These are phyloP conservation scores for Funneliformis mosseae DNA, from an alignment of 192 early-diverging fungal genomes.

Conservation along the genomic window DNA sequence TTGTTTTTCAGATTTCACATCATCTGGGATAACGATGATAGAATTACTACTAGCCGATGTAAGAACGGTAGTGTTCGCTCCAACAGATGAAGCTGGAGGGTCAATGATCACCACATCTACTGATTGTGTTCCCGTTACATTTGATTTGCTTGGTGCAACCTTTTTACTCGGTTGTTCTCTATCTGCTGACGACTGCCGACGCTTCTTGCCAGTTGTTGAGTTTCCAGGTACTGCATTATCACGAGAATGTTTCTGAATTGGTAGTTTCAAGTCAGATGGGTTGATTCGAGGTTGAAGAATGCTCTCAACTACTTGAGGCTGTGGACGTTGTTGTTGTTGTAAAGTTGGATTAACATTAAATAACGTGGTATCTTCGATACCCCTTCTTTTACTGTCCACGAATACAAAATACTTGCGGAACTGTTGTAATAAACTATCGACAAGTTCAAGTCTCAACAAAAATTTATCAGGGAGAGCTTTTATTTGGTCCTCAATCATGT, in stretches of 20 bases:
- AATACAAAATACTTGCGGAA: conserved; percentile 12
- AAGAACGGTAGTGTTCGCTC: neutral
- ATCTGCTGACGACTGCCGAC: neutral
- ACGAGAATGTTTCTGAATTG: neutral
- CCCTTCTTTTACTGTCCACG: neutral
- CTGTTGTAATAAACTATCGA: conserved; percentile 6
- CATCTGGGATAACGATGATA: neutral
- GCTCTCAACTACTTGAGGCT: neutral
- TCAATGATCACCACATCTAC: neutral
- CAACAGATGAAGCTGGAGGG: neutral
- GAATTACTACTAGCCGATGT: neutral
- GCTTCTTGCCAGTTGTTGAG: neutral
- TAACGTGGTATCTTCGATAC: neutral
- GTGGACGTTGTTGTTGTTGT: neutral
- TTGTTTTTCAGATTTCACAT: neutral
- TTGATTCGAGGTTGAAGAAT: neutral
- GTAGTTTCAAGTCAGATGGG: neutral
- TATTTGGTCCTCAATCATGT: conserved; percentile 27
- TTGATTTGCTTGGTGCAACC: neutral
- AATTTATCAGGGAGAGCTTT: conserved; percentile 7
- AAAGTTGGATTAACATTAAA: neutral
- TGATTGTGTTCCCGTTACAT: too few relatives aligned
- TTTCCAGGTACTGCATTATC: neutral
- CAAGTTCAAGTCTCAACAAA: neutral
- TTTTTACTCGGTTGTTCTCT: neutral